These are phyloP conservation scores for Blepharisma japonicum DNA, from an alignment of 73 alveolate genomes.

Conservation along the genomic window DNA sequence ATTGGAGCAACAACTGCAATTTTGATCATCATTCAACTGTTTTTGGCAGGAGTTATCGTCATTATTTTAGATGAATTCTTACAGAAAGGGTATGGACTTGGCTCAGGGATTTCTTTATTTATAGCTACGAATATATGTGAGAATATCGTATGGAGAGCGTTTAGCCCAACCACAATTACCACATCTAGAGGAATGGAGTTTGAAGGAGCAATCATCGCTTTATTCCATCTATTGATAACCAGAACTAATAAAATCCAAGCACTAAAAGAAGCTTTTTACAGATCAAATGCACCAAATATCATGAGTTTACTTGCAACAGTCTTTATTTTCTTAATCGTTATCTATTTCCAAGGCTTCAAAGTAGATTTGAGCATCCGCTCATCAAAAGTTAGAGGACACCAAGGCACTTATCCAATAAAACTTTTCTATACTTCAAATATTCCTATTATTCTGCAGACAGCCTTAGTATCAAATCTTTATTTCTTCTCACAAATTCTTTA, in stretches of 20 bases:
- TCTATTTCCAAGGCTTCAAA: slow-evolving; percentile 98
- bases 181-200: slow-evolving; percentile 95
- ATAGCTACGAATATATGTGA: slow-evolving; percentile 99
- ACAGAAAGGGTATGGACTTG: slow-evolving; percentile 99
- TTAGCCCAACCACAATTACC: slow-evolving; percentile 98
- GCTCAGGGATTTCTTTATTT: slow-evolving; percentile 98
- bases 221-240: slow-evolving; percentile 95
- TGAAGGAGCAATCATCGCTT: slow-evolving; percentile 99
- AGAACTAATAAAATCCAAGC: slow-evolving; percentile 91
- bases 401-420: slow-evolving; percentile 98
- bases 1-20: slow-evolving; percentile 92
- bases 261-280: slow-evolving; percentile 87
- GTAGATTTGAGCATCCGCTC: slow-evolving; percentile 83
- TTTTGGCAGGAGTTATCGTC: slow-evolving; percentile 97
- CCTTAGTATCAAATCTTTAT: slow-evolving; percentile 98
- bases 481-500: slow-evolving; percentile 98
- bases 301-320: slow-evolving; percentile 96
- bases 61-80: slow-evolving; percentile 84
- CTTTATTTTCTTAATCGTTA: slow-evolving; percentile 94
- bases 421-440: slow-evolving; percentile 99
- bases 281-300: slow-evolving; percentile 95
- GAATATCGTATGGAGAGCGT: slow-evolving; percentile 99
- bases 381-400: slow-evolving; percentile 90
- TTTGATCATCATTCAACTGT: slow-evolving; percentile 88
- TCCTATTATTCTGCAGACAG: slow-evolving; percentile 99